Conservation (phyloP, 2,329 filamentous ascomycete genomes). For the Ophiostoma ulmi region DNA sequence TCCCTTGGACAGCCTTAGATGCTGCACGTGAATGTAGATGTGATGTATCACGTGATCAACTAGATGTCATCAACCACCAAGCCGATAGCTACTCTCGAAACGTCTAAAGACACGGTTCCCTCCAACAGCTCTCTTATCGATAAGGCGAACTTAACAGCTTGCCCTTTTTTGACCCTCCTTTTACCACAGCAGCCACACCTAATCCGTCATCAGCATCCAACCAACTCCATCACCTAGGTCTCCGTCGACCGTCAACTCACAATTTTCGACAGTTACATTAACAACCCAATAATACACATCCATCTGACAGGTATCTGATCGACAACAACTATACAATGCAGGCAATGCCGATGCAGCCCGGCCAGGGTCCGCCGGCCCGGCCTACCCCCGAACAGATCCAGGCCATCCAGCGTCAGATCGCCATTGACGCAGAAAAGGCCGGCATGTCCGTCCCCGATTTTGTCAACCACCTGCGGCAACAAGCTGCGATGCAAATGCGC, state of each 20-base stretch:
- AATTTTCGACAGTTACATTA: not conserved
- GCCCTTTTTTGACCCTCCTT: conserved; percentile 17
- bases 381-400: conserved; percentile 81
- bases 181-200: not conserved
- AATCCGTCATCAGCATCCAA: conserved; percentile 1
- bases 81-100: not conserved
- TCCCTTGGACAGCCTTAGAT: not conserved
- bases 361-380: conserved; percentile 21
- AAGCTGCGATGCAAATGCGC: conserved; percentile 48
- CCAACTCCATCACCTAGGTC: not conserved
- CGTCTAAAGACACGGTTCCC: conserved; percentile 22
- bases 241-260: not conserved
- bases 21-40: not conserved
- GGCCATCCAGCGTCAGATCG: conserved; percentile 76
- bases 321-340: not conserved
- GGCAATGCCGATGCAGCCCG: conserved; percentile 15
- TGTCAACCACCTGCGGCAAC: conserved; percentile 61
- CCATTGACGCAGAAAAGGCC: conserved; percentile 73
- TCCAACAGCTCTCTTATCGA: conserved; percentile 15
- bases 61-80: not conserved
- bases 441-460: conserved; percentile 85
- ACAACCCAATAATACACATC: not conserved
- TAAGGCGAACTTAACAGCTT: conserved; percentile 24
- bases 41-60: not conserved
- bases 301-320: not conserved